Percentiles rank a stretch among this genome's conserved stretches.
Evolutionary conservation across 2,329 filamentous ascomycete genomes (phyloP).

Genomic region (Penicillium polonicum): DNA sequence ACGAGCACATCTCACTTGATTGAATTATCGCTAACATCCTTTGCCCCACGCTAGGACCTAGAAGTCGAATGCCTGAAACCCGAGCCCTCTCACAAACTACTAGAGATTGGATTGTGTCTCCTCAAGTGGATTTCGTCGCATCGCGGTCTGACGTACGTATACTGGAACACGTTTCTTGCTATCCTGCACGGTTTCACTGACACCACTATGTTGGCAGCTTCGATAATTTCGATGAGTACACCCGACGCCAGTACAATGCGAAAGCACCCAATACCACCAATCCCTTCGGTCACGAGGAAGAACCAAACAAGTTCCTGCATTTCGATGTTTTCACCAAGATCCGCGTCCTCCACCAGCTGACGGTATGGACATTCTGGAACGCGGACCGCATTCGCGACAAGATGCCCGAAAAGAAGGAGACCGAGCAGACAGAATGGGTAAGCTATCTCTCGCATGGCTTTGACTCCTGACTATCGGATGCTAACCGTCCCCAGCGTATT

Average conservation of each 20-base stretch:
- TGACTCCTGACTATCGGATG: neutral
- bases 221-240: constrained; percentile 91
- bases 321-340: constrained; percentile 83
- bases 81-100: constrained; percentile 66
- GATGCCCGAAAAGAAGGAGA: constrained; percentile 78
- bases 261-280: constrained; percentile 72
- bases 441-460: constrained; percentile 29
- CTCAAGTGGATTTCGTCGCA: constrained; percentile 94
- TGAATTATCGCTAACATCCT: neutral
- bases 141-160: constrained; percentile 79
- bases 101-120: constrained; percentile 79
- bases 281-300: constrained; percentile 78
- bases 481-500: constrained; percentile 41
- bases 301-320: constrained; percentile 70
- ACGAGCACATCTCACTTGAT: neutral
- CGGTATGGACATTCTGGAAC: constrained; percentile 83
- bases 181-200: constrained; percentile 5
- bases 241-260: constrained; percentile 80
- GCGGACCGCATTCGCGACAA: constrained; percentile 82
- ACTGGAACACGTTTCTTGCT: neutral
- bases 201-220: constrained; percentile 52
- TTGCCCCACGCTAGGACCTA: constrained; percentile 63
- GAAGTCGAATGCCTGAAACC: constrained; percentile 85
- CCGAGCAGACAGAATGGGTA: constrained; percentile 82
- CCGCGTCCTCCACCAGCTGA: constrained; percentile 78